Evolutionary conservation across 2,329 filamentous ascomycete genomes (phyloP), one percentile per base, ranked within the genome.

Genomic region (Amylocarpus encephaloides): DNA sequence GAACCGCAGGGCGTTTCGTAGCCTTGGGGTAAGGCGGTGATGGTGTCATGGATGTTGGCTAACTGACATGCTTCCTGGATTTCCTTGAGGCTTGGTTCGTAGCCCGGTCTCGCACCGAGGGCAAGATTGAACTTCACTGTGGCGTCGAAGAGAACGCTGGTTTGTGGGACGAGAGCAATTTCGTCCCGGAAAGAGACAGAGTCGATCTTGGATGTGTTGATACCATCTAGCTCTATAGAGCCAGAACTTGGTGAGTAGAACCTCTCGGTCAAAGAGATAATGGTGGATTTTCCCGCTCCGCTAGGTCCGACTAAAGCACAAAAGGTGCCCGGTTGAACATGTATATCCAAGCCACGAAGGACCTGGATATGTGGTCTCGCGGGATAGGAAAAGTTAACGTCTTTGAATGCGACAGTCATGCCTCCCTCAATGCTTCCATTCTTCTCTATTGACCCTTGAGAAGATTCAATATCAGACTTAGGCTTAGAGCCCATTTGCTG

Each of bases 41-140:
- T 85, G 10, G 78, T 79, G 34, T 87, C 80, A 65, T 88, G 83
- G 54, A 88, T 85, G 61, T 85, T 85, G 33, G 83, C 83, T 2
- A 55, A 35, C 50, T 74, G 75, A 62, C 83, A 87, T 0, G 84
- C 84, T 47, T 79, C 77, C 55, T 83, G 74, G 41, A 88, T 81
- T 42, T 86, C 83, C 7, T 71, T 76, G 40, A 80, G 70, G 1
- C 73, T 77, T 1, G 77, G 76, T 32, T 76, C 73, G 36, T 75
- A 69, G 11, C 72, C 75, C 1, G 80, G 81, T 1, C 73, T 70
- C 0, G 74, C 73, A 9, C 78, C 79, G 2, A 82, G 70, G 1
- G 70, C 67, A 26, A 82, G 69, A 62, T 82, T 82, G 66, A 80
- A 80, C 5, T 65, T 67, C 35, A 82, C 67, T 12, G 68, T 78